These are phyloP conservation scores for Tetrahymena malaccensis DNA, from an alignment of 73 alveolate species.

Conservation along the genomic window DNA sequence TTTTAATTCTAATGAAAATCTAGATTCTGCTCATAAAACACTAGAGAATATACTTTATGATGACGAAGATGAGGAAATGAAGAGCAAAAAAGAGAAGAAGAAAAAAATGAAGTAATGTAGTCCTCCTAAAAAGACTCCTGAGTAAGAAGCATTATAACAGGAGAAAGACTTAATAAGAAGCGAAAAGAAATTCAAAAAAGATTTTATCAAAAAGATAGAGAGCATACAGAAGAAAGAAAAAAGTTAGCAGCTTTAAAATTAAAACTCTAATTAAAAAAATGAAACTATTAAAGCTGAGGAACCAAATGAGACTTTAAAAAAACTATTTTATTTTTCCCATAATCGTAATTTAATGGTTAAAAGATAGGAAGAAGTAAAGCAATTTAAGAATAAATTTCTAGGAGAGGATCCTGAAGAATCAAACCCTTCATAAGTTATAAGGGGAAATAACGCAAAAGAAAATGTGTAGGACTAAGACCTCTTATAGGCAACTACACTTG, in stretches of 20 bases:
- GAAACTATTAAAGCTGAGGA: neutral
- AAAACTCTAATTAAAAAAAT: neutral
- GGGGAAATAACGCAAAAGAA: neutral
- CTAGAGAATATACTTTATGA: neutral
- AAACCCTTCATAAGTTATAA: neutral
- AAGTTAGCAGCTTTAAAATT: neutral
- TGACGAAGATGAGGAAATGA: neutral
- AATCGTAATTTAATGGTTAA: neutral
- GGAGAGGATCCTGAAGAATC: neutral
- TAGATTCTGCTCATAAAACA: neutral
- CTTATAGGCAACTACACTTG: neutral
- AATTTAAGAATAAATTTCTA: neutral
- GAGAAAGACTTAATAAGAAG: neutral
- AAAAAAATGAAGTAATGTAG: neutral
- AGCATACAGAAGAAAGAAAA: neutral
- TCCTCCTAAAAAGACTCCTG: neutral
- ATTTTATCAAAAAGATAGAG: neutral
- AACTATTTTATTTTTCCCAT: neutral
- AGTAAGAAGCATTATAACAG: neutral
- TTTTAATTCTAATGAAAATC: neutral
- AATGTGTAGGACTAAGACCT: neutral
- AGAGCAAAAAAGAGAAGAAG: neutral
- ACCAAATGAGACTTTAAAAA: neutral
- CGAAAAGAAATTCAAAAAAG: neutral
- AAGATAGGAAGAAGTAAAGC: neutral